Base-by-base conservation (phyloP, 208 protist species). In the Wallacemonas collosoma region DNA sequence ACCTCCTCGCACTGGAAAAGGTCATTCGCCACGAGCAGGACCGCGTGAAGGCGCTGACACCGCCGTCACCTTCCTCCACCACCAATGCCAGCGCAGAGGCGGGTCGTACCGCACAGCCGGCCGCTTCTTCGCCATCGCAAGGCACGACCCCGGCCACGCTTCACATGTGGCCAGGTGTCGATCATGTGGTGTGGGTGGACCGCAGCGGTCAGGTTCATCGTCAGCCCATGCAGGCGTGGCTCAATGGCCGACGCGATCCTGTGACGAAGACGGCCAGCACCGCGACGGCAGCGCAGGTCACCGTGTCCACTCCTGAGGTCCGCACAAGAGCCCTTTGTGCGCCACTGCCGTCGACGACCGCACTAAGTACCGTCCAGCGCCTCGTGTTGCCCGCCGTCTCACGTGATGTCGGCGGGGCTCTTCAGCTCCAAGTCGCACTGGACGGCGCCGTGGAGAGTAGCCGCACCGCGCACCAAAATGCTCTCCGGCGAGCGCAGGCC, bases 321-420 rank as follows among this genome's bases (percentile, higher is more conserved):
- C 60, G 38, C 41, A 65, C 60, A 35, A 39, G 68, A 35, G 64
- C 64, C 15, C 38, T 69, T 9, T 72, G 68, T 63, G 72, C 75
- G 35, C 77, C 78, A 0, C 69, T 84, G 54, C 83, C 77, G 3
- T 57, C 73, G 63, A 80, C 83, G 51, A 79, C 80, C 38, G 80
- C 71, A 54, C 73, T 89, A 39, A 74, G 77, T 14, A 77, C 75
- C 0, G 63, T 81, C n/a, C 72, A 89, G 72, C 76, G 80, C 2
- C 53, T 86, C 9, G 50, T 85, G 26, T 67, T 86, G 55, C 60
- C 73, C 61, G 47, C 70, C 50, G 64, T 71, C 9, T 62, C 50
- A 44, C 73, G 72, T 39, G 74, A 74, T 43, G 72, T 72, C 38
- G 71, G 76, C 63, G 72, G 57, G 1, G 71, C 65, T 0, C 57